Conservation (phyloP, 2,329 filamentous ascomycete species). For the Pseudohalonectria lignicola region DNA sequence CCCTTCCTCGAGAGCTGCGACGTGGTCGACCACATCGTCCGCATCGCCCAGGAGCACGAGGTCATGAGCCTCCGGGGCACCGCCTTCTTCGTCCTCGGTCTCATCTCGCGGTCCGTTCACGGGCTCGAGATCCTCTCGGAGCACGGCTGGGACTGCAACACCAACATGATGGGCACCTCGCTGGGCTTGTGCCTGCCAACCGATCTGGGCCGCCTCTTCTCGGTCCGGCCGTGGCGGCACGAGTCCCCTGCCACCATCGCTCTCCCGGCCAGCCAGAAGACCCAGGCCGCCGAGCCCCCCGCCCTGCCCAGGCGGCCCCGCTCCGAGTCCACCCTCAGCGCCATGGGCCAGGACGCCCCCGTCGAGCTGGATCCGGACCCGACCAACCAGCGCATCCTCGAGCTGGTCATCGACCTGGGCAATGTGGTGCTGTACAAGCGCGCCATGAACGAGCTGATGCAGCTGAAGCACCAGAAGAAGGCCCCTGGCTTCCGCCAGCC, state of each 20-base stretch:
- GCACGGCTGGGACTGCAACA: slow-evolving; percentile 86
- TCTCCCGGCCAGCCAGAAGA: slow-evolving; percentile 41
- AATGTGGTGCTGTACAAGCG: slow-evolving; percentile 90
- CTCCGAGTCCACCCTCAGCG: slow-evolving; percentile 21
- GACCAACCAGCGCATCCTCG: slow-evolving; percentile 66
- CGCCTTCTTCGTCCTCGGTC: slow-evolving; percentile 87
- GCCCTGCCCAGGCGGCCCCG: slow-evolving; percentile 26
- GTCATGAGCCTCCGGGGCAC: slow-evolving; percentile 92
- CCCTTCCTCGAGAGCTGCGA: slow-evolving; percentile 86
- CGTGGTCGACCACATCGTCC: slow-evolving; percentile 76
- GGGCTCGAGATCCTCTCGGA: slow-evolving; percentile 86
- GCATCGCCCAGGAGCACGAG: slow-evolving; percentile 77
- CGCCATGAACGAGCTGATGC: slow-evolving; percentile 68
- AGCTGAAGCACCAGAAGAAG: slow-evolving; percentile 68
- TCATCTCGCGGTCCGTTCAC: slow-evolving; percentile 86
- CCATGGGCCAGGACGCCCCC: slow-evolving; percentile 12
- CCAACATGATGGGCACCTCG: slow-evolving; percentile 70
- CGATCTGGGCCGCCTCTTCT: slow-evolving; percentile 68
- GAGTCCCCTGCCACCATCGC: slow-evolving; percentile 33
- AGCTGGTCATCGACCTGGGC: slow-evolving; percentile 76
- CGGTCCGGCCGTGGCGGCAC: slow-evolving; percentile 50
- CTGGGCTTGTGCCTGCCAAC: slow-evolving; percentile 80
- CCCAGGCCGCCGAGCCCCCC: slow-evolving; percentile 33
- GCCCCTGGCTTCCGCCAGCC: slow-evolving; percentile 65
- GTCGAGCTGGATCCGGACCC: slow-evolving; percentile 28